phyloP scores from a whole-genome alignment of 371 early-diverging fungal species.

The Mortierella sp. region DNA sequence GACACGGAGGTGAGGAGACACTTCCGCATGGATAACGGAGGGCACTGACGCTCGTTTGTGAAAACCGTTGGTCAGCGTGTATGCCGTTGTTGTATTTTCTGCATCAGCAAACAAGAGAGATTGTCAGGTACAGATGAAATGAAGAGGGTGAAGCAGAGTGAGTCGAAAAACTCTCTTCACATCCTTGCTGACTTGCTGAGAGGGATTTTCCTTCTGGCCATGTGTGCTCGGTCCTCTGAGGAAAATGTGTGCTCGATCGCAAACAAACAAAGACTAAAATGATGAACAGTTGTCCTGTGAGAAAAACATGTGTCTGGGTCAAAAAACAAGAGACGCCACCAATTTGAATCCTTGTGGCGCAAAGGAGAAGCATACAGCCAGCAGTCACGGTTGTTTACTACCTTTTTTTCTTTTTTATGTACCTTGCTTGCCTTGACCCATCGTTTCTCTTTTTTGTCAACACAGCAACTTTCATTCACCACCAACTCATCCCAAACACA shows the following conservation, averaged over 20 bases:
- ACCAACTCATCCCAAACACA: not conserved
- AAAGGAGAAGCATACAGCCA: not conserved
- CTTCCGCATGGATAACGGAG: not conserved
- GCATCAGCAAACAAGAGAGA: not conserved
- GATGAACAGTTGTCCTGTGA: too few relatives aligned
- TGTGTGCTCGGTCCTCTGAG: too few relatives aligned
- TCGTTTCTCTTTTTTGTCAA: not conserved
- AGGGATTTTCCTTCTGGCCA: too few relatives aligned
- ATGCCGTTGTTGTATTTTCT: not conserved
- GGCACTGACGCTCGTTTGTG: not conserved
- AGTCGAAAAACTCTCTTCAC: too few relatives aligned
- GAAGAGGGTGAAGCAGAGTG: not conserved
- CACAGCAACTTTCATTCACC: not conserved
- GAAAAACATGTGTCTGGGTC: too few relatives aligned
- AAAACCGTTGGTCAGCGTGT: constrained; percentile 9
- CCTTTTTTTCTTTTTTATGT: constrained; percentile 9
- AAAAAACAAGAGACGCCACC: too few relatives aligned
- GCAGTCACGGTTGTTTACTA: constrained; percentile 15
- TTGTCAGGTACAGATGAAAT: not conserved
- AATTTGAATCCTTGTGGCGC: too few relatives aligned
- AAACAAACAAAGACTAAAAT: too few relatives aligned
- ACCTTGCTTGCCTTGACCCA: not conserved
- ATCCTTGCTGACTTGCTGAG: too few relatives aligned
- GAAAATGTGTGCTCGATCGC: too few relatives aligned
- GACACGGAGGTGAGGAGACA: not conserved